Conservation (phyloP, 2,329 filamentous ascomycete genomes). For the Orbilia brochopaga region DNA sequence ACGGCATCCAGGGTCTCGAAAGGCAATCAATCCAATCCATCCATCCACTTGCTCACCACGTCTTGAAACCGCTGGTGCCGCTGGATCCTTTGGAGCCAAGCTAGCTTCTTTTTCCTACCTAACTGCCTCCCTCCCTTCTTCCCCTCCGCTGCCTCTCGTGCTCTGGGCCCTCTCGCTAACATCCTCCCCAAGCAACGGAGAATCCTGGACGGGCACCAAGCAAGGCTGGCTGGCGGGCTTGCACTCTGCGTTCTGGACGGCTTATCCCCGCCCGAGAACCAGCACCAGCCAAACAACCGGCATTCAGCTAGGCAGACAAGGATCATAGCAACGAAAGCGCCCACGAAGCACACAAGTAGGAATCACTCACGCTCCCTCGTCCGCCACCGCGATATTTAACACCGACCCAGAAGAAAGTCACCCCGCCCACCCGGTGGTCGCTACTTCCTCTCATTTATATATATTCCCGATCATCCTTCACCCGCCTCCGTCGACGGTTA, state of each 20-base stretch:
- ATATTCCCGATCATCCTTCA: constrained; percentile 9
- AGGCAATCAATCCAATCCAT: not conserved
- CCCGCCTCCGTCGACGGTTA: not conserved
- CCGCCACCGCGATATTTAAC: constrained; percentile 27
- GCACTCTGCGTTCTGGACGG: constrained; percentile 1
- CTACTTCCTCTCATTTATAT: constrained; percentile 12
- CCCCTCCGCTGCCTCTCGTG: too few species aligned
- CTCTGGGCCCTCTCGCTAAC: constrained; percentile 9
- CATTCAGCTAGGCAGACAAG: constrained; percentile 51
- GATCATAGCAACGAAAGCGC: constrained; percentile 18
- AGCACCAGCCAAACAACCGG: constrained; percentile 32
- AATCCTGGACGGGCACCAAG: constrained; percentile 14
- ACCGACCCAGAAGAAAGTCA: too few species aligned
- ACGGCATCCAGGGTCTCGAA: too few species aligned
- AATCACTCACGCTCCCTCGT: constrained; percentile 27
- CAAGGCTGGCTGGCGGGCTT: constrained; percentile 44
- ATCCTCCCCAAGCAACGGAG: constrained; percentile 7
- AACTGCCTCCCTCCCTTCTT: too few species aligned
- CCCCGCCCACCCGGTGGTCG: constrained; percentile 14
- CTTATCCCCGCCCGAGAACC: constrained; percentile 1
- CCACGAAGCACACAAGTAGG: constrained; percentile 24
- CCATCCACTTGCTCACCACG: not conserved
- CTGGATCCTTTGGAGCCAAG: too few species aligned
- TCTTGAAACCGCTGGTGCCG: not conserved
- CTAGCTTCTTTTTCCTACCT: too few species aligned